Evolutionary conservation across 2,329 filamentous ascomycete species (phyloP).

Genomic region (Penicillium sp.): DNA sequence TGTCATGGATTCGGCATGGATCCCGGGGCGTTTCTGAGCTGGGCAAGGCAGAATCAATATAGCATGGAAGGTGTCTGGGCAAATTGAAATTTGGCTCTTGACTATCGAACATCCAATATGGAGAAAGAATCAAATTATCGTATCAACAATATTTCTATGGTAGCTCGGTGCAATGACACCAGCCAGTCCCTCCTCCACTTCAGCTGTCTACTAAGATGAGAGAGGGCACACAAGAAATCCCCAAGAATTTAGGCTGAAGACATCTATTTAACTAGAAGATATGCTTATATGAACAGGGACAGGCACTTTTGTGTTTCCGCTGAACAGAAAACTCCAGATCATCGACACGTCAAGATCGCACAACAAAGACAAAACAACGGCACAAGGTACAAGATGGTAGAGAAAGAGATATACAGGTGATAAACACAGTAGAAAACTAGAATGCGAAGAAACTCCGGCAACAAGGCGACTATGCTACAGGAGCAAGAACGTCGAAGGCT

Average conservation of each 20-base stretch:
- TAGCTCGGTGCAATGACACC: too few relatives aligned
- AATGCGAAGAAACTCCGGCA: constrained; percentile 18
- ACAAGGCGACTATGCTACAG: constrained; percentile 39
- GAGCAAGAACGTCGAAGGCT: constrained; percentile 77
- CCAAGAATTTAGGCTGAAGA: constrained; percentile 3
- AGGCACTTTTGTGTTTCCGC: constrained; percentile 36
- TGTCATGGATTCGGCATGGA: constrained; percentile 3
- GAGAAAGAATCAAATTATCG: too few relatives aligned
- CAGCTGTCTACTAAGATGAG: too few relatives aligned
- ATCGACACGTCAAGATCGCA: constrained; percentile 34
- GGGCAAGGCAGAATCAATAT: constrained; percentile 20
- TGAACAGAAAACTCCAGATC: constrained; percentile 39
- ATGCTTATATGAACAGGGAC: constrained; percentile 33
- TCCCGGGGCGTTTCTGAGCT: constrained; percentile 17
- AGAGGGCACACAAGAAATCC: too few relatives aligned
- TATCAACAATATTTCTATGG: too few relatives aligned
- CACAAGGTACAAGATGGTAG: constrained; percentile 17
- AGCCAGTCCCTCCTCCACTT: too few relatives aligned
- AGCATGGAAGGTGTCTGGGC: constrained; percentile 25
- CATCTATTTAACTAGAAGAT: constrained; percentile 25
- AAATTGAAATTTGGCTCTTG: too few relatives aligned
- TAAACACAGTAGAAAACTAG: constrained; percentile 16
- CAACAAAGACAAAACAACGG: constrained; percentile 13
- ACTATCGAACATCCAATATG: too few relatives aligned
- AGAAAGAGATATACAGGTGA: constrained; percentile 28